Conservation (phyloP, 208 protist genomes). For the Trypanosomatidae sp. region DNA sequence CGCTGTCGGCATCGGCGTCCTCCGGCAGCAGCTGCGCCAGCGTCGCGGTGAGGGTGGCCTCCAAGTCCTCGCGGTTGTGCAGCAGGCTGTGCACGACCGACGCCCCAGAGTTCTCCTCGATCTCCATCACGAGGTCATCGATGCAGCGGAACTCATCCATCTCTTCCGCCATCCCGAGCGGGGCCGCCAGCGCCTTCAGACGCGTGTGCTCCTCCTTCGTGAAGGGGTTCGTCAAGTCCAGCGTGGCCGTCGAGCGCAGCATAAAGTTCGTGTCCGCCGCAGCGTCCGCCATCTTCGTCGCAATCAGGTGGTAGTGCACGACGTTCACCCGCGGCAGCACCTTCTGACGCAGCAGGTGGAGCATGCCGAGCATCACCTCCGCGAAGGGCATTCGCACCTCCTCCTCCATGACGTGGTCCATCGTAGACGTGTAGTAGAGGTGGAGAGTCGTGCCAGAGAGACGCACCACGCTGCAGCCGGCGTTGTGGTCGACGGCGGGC, state of each 20-base stretch:
- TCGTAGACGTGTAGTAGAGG: slow-evolving; percentile 81
- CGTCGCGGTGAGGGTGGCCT: slow-evolving; percentile 82
- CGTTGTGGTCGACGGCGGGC: slow-evolving; percentile 60
- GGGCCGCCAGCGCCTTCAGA: slow-evolving; percentile 56
- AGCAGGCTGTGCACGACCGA: slow-evolving; percentile 80
- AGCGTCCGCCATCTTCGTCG: slow-evolving; percentile 45
- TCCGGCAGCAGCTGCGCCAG: slow-evolving; percentile 84
- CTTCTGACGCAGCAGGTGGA: slow-evolving; percentile 58
- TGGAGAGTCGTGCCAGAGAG: slow-evolving; percentile 76
- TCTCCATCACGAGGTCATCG: slow-evolving; percentile 68
- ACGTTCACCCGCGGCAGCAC: slow-evolving; percentile 70
- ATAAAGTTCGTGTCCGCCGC: slow-evolving; percentile 19
- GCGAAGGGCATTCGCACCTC: slow-evolving; percentile 75
- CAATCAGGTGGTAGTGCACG: slow-evolving; percentile 83
- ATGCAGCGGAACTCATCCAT: slow-evolving; percentile 61
- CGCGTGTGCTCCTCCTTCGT: slow-evolving; percentile 47
- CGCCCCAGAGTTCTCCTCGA: slow-evolving; percentile 49
- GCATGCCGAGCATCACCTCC: slow-evolving; percentile 79
- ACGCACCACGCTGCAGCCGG: slow-evolving; percentile 68
- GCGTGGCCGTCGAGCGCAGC: slow-evolving; percentile 42
- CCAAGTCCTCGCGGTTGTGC: slow-evolving; percentile 75
- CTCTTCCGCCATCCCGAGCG: slow-evolving; percentile 62
- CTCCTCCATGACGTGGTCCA: slow-evolving; percentile 63
- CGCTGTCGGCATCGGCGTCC: slow-evolving; percentile 47
- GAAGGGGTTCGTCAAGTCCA: slow-evolving; percentile 74